Conservation (phyloP, 495 filamentous ascomycete genomes). For the Hypoxylon rickii region DNA sequence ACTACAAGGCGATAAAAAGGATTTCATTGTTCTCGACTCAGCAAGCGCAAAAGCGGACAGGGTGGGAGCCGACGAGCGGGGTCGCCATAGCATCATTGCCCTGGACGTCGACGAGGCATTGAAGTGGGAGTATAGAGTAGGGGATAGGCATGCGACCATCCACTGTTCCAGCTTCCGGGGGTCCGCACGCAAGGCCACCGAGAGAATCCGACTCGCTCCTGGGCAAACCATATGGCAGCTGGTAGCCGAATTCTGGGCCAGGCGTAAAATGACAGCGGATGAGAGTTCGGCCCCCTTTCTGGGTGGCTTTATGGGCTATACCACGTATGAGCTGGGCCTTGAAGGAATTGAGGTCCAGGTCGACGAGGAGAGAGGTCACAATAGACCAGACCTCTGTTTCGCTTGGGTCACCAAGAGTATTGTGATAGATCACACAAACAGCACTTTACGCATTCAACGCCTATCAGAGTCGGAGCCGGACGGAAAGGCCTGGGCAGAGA, state of each 20-base stretch:
- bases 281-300: slow-evolving; percentile 66
- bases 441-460: slow-evolving; percentile 67
- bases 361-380: slow-evolving; percentile 38
- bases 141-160: slow-evolving; percentile 43
- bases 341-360: slow-evolving; percentile 57
- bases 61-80: slow-evolving; percentile 53
- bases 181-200: slow-evolving; percentile 13
- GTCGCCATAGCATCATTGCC: slow-evolving; percentile 71
- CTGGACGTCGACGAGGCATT: slow-evolving; percentile 56
- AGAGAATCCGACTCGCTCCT: slow-evolving; percentile 37
- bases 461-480: slow-evolving; percentile 47
- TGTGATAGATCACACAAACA: slow-evolving; percentile 72
- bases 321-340: slow-evolving; percentile 86
- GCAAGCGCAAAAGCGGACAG: slow-evolving; percentile 47
- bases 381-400: slow-evolving; percentile 73
- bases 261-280: slow-evolving; percentile 44
- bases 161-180: slow-evolving; percentile 19
- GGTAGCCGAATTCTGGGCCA: slow-evolving; percentile 62
- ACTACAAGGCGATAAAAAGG: slow-evolving; percentile 42
- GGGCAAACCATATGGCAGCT: slow-evolving; percentile 58
- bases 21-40: slow-evolving; percentile 62
- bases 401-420: slow-evolving; percentile 79
- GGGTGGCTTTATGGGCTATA: slow-evolving; percentile 88
- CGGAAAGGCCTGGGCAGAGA: slow-evolving; percentile 41
- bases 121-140: slow-evolving; percentile 58